A percentile compares a stretch with the other conserved stretches of the same genome.
Conservation (phyloP, 345 rosid genomes). For the Stellera chamaejasme region DNA sequence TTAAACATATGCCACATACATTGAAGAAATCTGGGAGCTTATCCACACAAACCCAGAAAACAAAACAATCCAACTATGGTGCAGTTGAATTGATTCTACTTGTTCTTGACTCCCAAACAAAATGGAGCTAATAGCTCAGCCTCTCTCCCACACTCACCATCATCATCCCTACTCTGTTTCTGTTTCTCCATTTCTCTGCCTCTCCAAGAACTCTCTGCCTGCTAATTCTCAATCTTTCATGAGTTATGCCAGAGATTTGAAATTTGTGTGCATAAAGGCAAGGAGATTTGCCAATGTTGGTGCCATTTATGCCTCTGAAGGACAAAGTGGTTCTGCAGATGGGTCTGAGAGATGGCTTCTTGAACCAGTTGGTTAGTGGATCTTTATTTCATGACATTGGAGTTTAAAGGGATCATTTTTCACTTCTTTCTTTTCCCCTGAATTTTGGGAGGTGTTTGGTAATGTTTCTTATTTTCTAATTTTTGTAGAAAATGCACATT, state of each 20-base stretch:
- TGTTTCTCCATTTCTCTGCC: slow-evolving; percentile 17
- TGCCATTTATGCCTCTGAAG: slow-evolving; percentile 32
- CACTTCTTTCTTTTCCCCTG: too few species aligned
- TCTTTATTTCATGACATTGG: neutral
- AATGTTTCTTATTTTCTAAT: neutral
- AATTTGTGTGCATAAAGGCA: slow-evolving; percentile 16
- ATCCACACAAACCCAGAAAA: slow-evolving; percentile 10
- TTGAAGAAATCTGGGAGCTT: neutral
- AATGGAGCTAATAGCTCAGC: slow-evolving; percentile 29
- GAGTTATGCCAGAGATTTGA: slow-evolving; percentile 15
- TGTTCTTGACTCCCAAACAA: neutral
- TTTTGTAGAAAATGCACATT: too few species aligned
- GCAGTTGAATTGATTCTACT: neutral
- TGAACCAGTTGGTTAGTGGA: slow-evolving; percentile 60
- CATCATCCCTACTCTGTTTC: slow-evolving; percentile 18
- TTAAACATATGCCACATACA: too few species aligned
- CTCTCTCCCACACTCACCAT: slow-evolving; percentile 22
- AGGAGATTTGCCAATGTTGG: slow-evolving; percentile 21
- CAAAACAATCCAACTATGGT: neutral
- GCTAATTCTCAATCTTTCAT: slow-evolving; percentile 18
- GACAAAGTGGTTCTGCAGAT: slow-evolving; percentile 24
- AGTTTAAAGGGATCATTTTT: neutral
- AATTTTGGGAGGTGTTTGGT: neutral
- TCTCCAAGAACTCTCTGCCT: slow-evolving; percentile 18
- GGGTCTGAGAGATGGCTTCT: slow-evolving; percentile 67